Conservation (phyloP, 106 monocot genomes). For the Dendrobium officinale region DNA sequence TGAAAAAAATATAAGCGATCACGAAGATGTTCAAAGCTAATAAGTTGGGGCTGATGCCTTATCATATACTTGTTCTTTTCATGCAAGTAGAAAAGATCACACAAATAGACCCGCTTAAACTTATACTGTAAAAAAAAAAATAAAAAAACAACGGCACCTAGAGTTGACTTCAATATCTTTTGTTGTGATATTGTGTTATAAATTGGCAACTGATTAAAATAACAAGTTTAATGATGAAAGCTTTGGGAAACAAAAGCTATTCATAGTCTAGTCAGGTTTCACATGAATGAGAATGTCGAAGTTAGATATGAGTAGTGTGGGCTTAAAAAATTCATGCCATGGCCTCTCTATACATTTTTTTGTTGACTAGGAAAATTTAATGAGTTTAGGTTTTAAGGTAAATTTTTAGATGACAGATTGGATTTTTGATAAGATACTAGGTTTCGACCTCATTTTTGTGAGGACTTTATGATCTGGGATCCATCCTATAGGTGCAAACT, state of each 20-base stretch:
- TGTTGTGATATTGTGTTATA: neutral
- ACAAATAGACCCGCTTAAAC: neutral
- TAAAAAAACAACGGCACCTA: neutral
- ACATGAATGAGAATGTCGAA: neutral
- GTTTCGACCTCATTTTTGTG: too few species aligned
- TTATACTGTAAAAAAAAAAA: neutral
- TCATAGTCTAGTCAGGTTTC: neutral
- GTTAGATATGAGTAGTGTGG: neutral
- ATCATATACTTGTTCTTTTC: neutral
- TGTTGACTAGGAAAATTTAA: too few species aligned
- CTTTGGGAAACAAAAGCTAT: neutral
- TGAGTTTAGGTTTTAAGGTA: too few species aligned
- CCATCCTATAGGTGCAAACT: too few species aligned
- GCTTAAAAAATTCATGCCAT: too few species aligned
- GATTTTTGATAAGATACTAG: too few species aligned
- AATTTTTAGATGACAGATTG: too few species aligned
- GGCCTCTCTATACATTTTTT: too few species aligned
- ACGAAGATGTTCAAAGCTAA: neutral
- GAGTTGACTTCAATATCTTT: neutral
- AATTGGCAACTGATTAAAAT: neutral
- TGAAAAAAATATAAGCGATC: too few species aligned
- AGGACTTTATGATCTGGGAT: too few species aligned
- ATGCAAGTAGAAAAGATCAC: neutral
- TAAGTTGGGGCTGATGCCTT: neutral
- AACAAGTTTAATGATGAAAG: neutral